Percentiles rank a stretch among this genome's conserved stretches.
Conservation (phyloP, 2,329 filamentous ascomycete species). For the Diaporthe sp. region DNA sequence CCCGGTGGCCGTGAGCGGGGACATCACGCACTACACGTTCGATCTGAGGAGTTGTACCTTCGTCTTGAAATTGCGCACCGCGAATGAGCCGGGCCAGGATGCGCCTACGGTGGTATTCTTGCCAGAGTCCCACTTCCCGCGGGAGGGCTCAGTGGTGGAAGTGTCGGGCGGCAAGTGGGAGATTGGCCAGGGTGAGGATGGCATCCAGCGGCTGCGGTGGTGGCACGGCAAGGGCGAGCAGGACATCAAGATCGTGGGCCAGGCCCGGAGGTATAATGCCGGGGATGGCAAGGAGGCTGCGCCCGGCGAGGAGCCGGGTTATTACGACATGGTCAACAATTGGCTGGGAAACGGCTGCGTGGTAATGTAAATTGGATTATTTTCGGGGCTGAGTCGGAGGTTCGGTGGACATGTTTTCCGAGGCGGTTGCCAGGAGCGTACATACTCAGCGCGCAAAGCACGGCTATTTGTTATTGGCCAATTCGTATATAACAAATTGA, state of each 20-base stretch:
- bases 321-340: slow-evolving; percentile 77
- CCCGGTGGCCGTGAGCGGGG: slow-evolving; percentile 81
- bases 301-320: slow-evolving; percentile 80
- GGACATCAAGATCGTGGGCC: slow-evolving; percentile 80
- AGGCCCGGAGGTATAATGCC: slow-evolving; percentile 74
- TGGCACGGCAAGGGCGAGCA: slow-evolving; percentile 94
- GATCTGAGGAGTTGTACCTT: slow-evolving; percentile 86
- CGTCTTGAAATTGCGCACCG: slow-evolving; percentile 76
- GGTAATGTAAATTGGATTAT: slow-evolving; percentile 61
- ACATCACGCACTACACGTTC: slow-evolving; percentile 80
- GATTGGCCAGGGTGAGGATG: slow-evolving; percentile 78
- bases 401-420: background rate
- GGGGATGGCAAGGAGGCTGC: slow-evolving; percentile 72
- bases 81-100: slow-evolving; percentile 66
- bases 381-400: background rate
- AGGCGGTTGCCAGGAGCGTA: background rate
- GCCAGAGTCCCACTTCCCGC: slow-evolving; percentile 93
- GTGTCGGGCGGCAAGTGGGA: slow-evolving; percentile 92
- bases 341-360: slow-evolving; percentile 64
- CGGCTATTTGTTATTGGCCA: background rate
- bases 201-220: slow-evolving; percentile 86
- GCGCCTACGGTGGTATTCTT: slow-evolving; percentile 86
- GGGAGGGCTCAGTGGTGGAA: slow-evolving; percentile 77
- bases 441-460: slow-evolving; percentile 23
- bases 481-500: slow-evolving; percentile 21